Evolutionary conservation across 2,329 filamentous ascomycete species (phyloP).

Genomic region (Ceratocystis eucalypticola): DNA sequence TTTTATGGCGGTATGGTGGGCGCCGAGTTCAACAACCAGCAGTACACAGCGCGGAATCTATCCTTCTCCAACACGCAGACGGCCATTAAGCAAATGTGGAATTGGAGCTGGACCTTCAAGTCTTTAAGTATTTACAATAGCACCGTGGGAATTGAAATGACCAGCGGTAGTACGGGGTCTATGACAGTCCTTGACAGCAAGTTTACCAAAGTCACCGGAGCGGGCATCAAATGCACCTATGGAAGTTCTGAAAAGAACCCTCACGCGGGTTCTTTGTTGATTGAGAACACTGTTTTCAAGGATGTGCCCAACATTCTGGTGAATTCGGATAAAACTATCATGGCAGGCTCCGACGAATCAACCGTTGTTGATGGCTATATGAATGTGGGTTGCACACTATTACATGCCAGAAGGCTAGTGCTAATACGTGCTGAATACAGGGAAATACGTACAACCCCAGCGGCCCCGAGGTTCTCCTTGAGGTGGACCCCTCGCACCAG

Average conservation of each 20-base stretch:
- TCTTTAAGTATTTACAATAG: conserved; percentile 50
- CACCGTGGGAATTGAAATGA: conserved; percentile 53
- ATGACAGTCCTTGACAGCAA: conserved; percentile 62
- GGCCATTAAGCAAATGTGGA: conserved; percentile 59
- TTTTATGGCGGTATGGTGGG: conserved; percentile 58
- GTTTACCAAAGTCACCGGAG: conserved; percentile 31
- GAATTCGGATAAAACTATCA: conserved; percentile 34
- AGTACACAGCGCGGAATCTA: conserved; percentile 57
- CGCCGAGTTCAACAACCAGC: conserved; percentile 47
- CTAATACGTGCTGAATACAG: conserved; percentile 27
- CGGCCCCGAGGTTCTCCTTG: conserved; percentile 36
- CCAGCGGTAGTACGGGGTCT: conserved; percentile 53
- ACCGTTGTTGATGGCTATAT: conserved; percentile 24
- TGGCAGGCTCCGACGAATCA: conserved; percentile 18
- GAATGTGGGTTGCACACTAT: conserved; percentile 16
- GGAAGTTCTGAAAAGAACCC: conserved; percentile 48
- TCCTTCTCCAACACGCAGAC: conserved; percentile 51
- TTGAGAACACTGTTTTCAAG: conserved; percentile 36
- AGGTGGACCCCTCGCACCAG: conserved; percentile 31
- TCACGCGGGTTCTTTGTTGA: conserved; percentile 30
- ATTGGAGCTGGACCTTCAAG: conserved; percentile 66
- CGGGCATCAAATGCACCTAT: conserved; percentile 26
- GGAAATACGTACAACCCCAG: conserved; percentile 51
- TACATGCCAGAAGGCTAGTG: not conserved
- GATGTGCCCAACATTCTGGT: conserved; percentile 26